Evolutionary conservation across 495 filamentous ascomycete genomes (phyloP), one percentile per base, ranked within the genome.

Genomic region (Bacidia gigantensis): DNA sequence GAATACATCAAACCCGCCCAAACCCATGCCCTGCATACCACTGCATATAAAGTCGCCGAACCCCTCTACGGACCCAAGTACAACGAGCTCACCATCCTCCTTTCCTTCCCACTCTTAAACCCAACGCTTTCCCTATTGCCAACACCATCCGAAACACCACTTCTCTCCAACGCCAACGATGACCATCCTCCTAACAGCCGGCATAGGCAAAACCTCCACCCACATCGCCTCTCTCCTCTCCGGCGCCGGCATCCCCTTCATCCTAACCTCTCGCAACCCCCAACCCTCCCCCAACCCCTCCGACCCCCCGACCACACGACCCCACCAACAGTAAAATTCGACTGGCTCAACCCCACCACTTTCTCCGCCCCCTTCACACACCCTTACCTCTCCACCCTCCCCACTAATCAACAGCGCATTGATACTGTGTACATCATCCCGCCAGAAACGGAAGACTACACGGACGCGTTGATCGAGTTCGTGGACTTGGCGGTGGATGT

Each of bases 281-380:
- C 55, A 24, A 11, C 35, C 57, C 0, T 51, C 65, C 2, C 54
- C 52, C 17, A 41, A 18, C 18, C 5, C 46, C 3, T 42, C 40
- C n/a, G 3, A 47, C 41, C 10, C 42, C 41, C 17, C 7, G 23
- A 20, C 0, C 41, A n/a, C n/a, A n/a, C n/a, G n/a, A n/a, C n/a
- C n/a, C n/a, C n/a, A n/a, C n/a, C n/a, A n/a, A n/a, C n/a, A n/a
- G 65, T 72, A 18, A 58, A 59, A 25, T 77, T 77, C 53, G 67
- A 76, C 65, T 77, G 72, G 70, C 18, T 62, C 41, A 65, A 78
- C 61, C 23, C 53, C 22, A 23, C 57, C 29, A 75, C 72, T 1
- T 74, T 64, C 59, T 39, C 39, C 18, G 53, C 52, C 10, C 56
- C 65, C 5, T 73, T 71, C 51, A 26, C 45, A 9, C 51, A 52